Conservation (phyloP, 129 eudicot genomes). For the Flaveria trinervia region DNA sequence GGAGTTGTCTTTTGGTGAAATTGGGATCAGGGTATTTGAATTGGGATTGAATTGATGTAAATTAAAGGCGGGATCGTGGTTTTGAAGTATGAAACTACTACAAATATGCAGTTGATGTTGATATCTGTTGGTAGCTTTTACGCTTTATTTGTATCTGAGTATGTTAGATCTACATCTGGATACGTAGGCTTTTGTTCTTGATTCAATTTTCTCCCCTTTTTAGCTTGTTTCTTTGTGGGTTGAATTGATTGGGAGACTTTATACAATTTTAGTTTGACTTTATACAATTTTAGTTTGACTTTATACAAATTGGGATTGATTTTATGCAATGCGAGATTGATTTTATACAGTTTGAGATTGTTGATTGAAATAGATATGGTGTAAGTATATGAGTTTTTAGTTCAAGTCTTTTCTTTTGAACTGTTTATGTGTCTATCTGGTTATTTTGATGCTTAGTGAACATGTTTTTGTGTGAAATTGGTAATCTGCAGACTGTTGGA, state of each 20-base stretch:
- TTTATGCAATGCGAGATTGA: neutral
- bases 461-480: neutral
- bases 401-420: neutral
- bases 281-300: neutral
- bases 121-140: neutral
- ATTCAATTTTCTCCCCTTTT: neutral
- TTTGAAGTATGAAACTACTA: conserved; percentile 12
- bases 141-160: conserved; percentile 13
- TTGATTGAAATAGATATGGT: neutral
- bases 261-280: neutral
- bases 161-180: conserved; percentile 32
- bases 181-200: neutral
- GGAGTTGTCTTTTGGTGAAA: conserved; percentile 12
- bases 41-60: conserved; percentile 17
- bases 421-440: neutral
- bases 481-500: conserved; percentile 24
- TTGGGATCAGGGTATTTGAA: neutral
- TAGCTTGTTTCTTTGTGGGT: neutral
- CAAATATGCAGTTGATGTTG: neutral
- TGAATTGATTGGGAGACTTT: neutral
- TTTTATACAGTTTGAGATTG: neutral
- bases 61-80: conserved; percentile 2
- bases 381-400: neutral
- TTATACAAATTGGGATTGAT: neutral
- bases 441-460: neutral